Conservation (phyloP, 352 stramenopile genomes). For the Saprolegnia parasitica region DNA sequence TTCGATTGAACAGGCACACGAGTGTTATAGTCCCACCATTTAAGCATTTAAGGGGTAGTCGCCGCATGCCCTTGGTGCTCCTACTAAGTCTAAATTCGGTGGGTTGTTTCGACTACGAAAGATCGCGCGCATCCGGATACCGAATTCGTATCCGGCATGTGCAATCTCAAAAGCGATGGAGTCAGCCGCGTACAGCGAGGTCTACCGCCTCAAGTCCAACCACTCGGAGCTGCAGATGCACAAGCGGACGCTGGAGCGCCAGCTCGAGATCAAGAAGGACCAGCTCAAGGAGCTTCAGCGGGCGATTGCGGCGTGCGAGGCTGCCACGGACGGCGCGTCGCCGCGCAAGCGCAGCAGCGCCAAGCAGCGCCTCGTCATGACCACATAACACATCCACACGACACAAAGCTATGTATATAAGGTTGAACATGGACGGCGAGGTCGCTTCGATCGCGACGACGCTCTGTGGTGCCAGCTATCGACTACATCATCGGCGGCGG, state of each 20-base stretch:
- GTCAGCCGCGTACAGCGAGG: conserved; percentile 33
- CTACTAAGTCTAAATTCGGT: no score
- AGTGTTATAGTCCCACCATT: no score
- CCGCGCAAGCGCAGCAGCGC: neutral
- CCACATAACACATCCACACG: no score
- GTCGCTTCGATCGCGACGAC: no score
- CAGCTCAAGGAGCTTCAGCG: conserved; percentile 44
- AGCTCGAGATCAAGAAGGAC: conserved; percentile 37
- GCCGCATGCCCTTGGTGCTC: no score
- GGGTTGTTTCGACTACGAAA: no score
- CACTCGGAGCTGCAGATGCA: conserved; percentile 57
- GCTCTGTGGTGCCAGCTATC: no score
- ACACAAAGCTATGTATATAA: no score
- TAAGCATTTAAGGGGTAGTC: no score
- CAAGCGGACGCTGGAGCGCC: conserved; percentile 44
- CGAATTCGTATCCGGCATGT: conserved; percentile 3
- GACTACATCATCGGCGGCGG: no score
- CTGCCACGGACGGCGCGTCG: conserved; percentile 7
- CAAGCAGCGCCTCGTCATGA: conserved; percentile 23
- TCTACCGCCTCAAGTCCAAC: conserved; percentile 52
- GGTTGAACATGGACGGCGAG: no score
- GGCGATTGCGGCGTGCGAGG: conserved; percentile 38
- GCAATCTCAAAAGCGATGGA: conserved; percentile 10
- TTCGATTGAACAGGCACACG: no score
- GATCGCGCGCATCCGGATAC: neutral